These are phyloP conservation scores for Chytriomyces hyalinus DNA, from an alignment of 192 early-diverging fungal species.

Conservation along the genomic window DNA sequence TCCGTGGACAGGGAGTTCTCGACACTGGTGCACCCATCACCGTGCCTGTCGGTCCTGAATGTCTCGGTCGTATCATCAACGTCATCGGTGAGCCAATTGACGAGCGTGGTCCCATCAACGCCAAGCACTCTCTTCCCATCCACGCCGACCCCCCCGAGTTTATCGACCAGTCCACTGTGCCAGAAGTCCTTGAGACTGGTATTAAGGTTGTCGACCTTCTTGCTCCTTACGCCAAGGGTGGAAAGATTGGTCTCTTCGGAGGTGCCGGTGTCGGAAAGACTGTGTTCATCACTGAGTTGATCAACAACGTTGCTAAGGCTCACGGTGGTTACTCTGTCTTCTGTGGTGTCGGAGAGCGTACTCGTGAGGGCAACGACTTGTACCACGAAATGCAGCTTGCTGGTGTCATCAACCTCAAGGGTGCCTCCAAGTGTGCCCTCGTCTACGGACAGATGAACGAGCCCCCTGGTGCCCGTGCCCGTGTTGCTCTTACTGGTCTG, in stretches of 20 bases:
- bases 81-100: conserved; percentile 98
- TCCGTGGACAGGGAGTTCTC: conserved; percentile 89
- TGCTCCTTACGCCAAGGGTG: conserved; percentile 92
- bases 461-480: conserved; percentile 96
- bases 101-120: conserved; percentile 92
- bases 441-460: conserved; percentile 99
- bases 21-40: conserved; percentile 93
- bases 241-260: conserved; percentile 97
- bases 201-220: conserved; percentile 98
- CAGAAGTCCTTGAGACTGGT: conserved; percentile 93
- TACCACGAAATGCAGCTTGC: conserved; percentile 97
- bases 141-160: conserved; percentile 91
- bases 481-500: conserved; percentile 94
- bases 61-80: conserved; percentile 96
- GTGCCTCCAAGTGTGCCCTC: conserved; percentile 89
- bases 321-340: conserved; percentile 98
- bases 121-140: conserved; percentile 85
- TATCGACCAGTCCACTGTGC: conserved; percentile 91
- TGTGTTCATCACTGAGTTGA: conserved; percentile 97
- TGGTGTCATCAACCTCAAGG: conserved; percentile 94
- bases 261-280: conserved; percentile 99
- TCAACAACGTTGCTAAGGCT: conserved; percentile 98
- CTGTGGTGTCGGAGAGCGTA: conserved; percentile 97
- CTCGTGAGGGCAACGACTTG: conserved; percentile 98
- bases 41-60: conserved; percentile 91